Evolutionary conservation across 2,329 filamentous ascomycete species (phyloP).

Genomic region (Penicillium sp.): DNA sequence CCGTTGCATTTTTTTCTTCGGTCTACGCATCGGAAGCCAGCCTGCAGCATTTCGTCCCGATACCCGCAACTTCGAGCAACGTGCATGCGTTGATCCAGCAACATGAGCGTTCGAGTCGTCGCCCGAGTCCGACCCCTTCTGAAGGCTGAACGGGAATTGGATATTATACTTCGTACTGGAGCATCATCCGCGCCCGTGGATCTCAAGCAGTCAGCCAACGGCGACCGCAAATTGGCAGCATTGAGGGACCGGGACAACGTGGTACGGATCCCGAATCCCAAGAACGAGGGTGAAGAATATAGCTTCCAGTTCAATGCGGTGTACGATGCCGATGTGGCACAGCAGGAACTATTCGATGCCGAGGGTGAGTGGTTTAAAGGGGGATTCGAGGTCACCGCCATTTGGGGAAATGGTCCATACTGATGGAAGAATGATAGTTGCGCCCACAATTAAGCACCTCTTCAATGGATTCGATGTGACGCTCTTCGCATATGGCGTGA

Average conservation of each 20-base stretch:
- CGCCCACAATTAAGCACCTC: constrained; percentile 85
- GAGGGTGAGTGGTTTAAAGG: constrained; percentile 65
- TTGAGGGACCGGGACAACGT: constrained; percentile 61
- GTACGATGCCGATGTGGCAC: constrained; percentile 76
- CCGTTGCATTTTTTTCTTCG: constrained; percentile 3
- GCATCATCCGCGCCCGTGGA: constrained; percentile 33
- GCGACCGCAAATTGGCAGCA: constrained; percentile 28
- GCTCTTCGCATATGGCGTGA: constrained; percentile 90
- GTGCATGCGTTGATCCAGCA: constrained; percentile 19
- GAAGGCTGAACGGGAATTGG: constrained; percentile 79
- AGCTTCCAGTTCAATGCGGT: constrained; percentile 94
- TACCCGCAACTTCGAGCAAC: background rate
- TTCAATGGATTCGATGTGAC: constrained; percentile 84
- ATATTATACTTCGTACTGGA: constrained; percentile 77
- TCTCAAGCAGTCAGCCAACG: constrained; percentile 24
- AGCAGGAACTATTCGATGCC: constrained; percentile 83
- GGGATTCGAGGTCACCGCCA: background rate
- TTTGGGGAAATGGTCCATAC: constrained; percentile 7
- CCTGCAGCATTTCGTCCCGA: background rate
- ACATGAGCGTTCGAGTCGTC: constrained; percentile 72
- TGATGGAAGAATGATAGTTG: constrained; percentile 58
- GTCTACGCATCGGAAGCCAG: constrained; percentile 1
- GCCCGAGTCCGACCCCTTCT: constrained; percentile 87
- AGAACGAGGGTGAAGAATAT: constrained; percentile 87
- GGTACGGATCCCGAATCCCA: constrained; percentile 89